Evolutionary conservation across 495 filamentous ascomycete species (phyloP).

Genomic region (Penicillium simplicissimum): DNA sequence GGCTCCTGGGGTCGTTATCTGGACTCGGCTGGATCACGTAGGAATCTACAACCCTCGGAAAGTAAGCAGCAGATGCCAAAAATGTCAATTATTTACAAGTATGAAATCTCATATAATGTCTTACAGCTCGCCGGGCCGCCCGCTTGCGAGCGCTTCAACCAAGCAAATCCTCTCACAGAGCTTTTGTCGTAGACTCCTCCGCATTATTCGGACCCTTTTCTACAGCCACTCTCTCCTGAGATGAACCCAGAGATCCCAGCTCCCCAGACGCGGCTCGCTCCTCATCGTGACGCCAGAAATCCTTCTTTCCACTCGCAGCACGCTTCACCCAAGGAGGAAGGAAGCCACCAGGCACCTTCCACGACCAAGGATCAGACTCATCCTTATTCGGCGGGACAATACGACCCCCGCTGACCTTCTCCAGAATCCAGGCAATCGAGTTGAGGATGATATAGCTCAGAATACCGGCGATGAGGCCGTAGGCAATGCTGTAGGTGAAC

Average conservation of each 20-base stretch:
- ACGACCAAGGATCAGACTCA: slow-evolving; percentile 73
- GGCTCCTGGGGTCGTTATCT: too few relatives aligned
- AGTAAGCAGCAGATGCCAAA: not conserved
- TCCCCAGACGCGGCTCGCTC: slow-evolving; percentile 20
- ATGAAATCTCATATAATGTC: not conserved
- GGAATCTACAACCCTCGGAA: too few relatives aligned
- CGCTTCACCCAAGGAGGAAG: slow-evolving; percentile 69
- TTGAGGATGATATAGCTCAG: slow-evolving; percentile 72
- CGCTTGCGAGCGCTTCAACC: not conserved
- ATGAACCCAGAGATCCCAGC: slow-evolving; percentile 17
- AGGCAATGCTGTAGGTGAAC: slow-evolving; percentile 82
- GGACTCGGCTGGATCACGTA: too few relatives aligned
- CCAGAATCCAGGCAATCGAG: slow-evolving; percentile 61
- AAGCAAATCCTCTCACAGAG: not conserved
- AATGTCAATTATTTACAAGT: not conserved
- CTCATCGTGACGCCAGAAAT: slow-evolving; percentile 60
- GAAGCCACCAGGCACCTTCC: slow-evolving; percentile 64
- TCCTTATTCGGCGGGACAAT: slow-evolving; percentile 71
- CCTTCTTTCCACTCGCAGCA: slow-evolving; percentile 60
- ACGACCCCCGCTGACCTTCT: slow-evolving; percentile 62
- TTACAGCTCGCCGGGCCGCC: not conserved
- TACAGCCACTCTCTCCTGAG: slow-evolving; percentile 18
- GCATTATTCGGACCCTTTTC: slow-evolving; percentile 13
- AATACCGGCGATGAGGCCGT: slow-evolving; percentile 78
- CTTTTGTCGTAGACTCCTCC: not conserved